A percentile compares a stretch with the other conserved stretches of the same genome.
phyloP scores from a whole-genome alignment of 2,329 filamentous ascomycete genomes.

The Colletotrichum noveboracense region DNA sequence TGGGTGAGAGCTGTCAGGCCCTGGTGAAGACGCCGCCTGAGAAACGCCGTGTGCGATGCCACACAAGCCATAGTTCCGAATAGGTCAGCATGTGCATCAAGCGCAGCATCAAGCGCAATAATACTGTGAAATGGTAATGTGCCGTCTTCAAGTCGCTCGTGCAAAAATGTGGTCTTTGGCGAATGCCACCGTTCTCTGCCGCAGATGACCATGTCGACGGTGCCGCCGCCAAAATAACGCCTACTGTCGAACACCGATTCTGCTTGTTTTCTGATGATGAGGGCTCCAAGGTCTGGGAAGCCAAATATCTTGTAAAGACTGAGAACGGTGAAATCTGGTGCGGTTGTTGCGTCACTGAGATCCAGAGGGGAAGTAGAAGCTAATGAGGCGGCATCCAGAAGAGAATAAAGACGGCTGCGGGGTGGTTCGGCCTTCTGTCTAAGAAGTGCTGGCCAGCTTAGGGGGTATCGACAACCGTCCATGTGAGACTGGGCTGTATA shows the following conservation, averaged over 20 bases:
- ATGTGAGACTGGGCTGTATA: slow-evolving; percentile 23
- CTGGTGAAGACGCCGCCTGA: slow-evolving; percentile 64
- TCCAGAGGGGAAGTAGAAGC: slow-evolving; percentile 80
- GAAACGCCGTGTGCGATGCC: slow-evolving; percentile 71
- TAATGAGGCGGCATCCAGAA: slow-evolving; percentile 75
- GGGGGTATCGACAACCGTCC: slow-evolving; percentile 21
- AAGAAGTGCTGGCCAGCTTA: slow-evolving; percentile 67
- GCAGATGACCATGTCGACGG: slow-evolving; percentile 86
- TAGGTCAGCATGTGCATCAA: slow-evolving; percentile 70
- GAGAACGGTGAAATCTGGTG: slow-evolving; percentile 85
- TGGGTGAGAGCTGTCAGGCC: slow-evolving; percentile 69
- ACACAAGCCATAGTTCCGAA: slow-evolving; percentile 76
- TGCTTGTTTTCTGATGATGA: slow-evolving; percentile 79
- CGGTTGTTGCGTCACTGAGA: slow-evolving; percentile 61
- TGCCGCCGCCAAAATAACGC: slow-evolving; percentile 92
- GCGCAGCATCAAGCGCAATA: slow-evolving; percentile 77
- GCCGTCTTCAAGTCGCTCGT: slow-evolving; percentile 88
- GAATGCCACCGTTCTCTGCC: slow-evolving; percentile 84
- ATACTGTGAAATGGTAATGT: slow-evolving; percentile 92
- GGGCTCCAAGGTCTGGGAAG: slow-evolving; percentile 86
- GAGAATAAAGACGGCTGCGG: not conserved
- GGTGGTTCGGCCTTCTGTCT: not conserved
- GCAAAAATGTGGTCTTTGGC: slow-evolving; percentile 72
- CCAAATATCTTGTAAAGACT: slow-evolving; percentile 99
- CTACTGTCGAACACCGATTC: slow-evolving; percentile 68